A percentile compares a stretch with the other conserved stretches of the same genome.
Evolutionary conservation across 208 protist species (phyloP).

Genomic region (Trypanosoma rangeli): DNA sequence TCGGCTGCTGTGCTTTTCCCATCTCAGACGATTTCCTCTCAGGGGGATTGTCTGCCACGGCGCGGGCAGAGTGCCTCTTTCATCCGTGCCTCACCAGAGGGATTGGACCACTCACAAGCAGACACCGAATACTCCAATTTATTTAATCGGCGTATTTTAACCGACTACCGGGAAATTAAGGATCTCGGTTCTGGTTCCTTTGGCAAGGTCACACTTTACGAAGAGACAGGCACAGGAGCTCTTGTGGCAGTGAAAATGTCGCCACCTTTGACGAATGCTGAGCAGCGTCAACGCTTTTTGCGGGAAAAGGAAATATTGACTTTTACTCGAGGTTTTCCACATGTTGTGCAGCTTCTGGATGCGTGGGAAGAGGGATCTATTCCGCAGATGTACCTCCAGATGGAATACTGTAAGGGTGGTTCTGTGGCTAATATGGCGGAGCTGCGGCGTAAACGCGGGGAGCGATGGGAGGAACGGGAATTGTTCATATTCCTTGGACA

Average conservation of each 20-base stretch:
- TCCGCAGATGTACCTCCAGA: conserved; percentile 76
- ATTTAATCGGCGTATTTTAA: conserved; percentile 64
- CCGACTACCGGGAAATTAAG: conserved; percentile 80
- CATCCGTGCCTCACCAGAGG: conserved; percentile 25
- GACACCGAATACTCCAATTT: conserved; percentile 81
- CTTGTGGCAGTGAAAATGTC: conserved; percentile 81
- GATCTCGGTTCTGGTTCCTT: conserved; percentile 78
- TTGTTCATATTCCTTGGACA: conserved; percentile 80
- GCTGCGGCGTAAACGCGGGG: conserved; percentile 35
- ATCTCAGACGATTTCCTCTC: conserved; percentile 22
- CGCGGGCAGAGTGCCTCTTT: conserved; percentile 12
- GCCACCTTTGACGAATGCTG: conserved; percentile 38
- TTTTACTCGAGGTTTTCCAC: conserved; percentile 58
- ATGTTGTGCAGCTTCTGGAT: conserved; percentile 72
- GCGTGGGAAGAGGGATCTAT: conserved; percentile 77
- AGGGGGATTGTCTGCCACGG: conserved; percentile 24
- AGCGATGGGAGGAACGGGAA: conserved; percentile 73
- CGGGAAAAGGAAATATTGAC: conserved; percentile 67
- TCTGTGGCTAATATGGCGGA: conserved; percentile 62
- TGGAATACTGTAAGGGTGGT: conserved; percentile 86
- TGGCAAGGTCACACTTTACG: conserved; percentile 74
- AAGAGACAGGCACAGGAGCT: conserved; percentile 68
- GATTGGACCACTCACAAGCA: conserved; percentile 71
- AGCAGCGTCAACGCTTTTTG: conserved; percentile 51
- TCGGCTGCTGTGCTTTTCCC: conserved; percentile 12